phyloP scores from a whole-genome alignment of 805 yeast species.

The Pichia occidentalis region DNA sequence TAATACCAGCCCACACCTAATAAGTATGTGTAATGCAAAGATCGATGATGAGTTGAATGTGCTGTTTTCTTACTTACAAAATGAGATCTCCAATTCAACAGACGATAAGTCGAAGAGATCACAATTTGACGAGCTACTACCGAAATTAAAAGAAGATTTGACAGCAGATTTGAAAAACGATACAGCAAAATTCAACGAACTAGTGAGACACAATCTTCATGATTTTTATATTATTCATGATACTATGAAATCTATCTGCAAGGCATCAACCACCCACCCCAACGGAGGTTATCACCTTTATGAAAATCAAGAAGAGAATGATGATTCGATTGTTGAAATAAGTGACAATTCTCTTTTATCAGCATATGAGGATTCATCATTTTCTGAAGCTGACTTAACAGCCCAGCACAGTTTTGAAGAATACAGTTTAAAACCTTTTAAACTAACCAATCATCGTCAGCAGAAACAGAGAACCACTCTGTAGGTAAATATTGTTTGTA shows the following conservation, averaged over 20 bases:
- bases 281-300: not conserved
- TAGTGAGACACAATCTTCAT: slow-evolving; percentile 24
- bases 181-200: slow-evolving; percentile 18
- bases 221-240: slow-evolving; percentile 25
- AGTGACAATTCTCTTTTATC: slow-evolving; percentile 10
- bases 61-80: slow-evolving; percentile 16
- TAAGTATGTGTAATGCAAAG: slow-evolving; percentile 19
- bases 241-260: slow-evolving; percentile 20
- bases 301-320: not conserved
- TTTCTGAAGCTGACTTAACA: slow-evolving; percentile 7
- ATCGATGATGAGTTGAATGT: slow-evolving; percentile 16
- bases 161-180: slow-evolving; percentile 20
- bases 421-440: slow-evolving; percentile 10
- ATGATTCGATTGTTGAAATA: slow-evolving; percentile 11
- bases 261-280: not conserved
- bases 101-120: slow-evolving; percentile 13
- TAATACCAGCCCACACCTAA: slow-evolving; percentile 14
- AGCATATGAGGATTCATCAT: slow-evolving; percentile 7
- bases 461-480: too few relatives aligned
- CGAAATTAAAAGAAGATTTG: slow-evolving; percentile 18
- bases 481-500: too few relatives aligned
- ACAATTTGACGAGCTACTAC: slow-evolving; percentile 14
- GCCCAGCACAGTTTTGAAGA: not conserved
- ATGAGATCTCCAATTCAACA: slow-evolving; percentile 5
- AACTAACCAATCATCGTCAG: slow-evolving; percentile 7